Evolutionary conservation across 352 stramenopile species (phyloP), one percentile per base, ranked within the genome.

Genomic region (Globisporangium splendens): DNA sequence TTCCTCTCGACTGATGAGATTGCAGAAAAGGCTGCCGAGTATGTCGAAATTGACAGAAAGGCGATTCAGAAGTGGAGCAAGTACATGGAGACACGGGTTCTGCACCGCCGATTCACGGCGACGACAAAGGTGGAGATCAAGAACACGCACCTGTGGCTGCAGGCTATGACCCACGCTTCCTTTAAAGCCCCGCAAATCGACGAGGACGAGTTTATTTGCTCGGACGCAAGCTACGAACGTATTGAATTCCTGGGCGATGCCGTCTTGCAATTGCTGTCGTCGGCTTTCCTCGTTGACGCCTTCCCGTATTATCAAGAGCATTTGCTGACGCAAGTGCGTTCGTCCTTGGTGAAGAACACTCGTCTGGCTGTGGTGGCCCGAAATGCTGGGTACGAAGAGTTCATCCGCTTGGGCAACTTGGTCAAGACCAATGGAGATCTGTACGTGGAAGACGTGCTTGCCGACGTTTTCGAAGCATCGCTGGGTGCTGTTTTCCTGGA

Each of bases 171-270:
- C 0, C 86, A 95, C 61, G 67, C 65, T 1, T 93, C 83, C 39
- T 95, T 95, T 50, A 72, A 88, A 62, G 78, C 72, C 17, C 77
- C 77, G 2, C 77, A 88, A 56, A 90, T 92, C 28, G 68, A 83
- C 12, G 74, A 73, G 0, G 79, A 79, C 46, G 83, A 88, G 48
- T 93, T 89, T 46, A 58, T 93, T 10, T 72, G 75, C 31, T 62
- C 83, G 3, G 84, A 93, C 18, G 66, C 82, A 39, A 91, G 68
- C 50, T 93, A 93, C 59, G 83, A 93, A 53, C 82, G 86, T 11
- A 87, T 95, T 21, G 86, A 93, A 66, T 95, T 93, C 60, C 69
- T 96, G 13, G 86, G 86, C 8, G 86, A 96, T 21, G 74, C 86
- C 8, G 82, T 96, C 56, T 63, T 96, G 13, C 81, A 96, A 57